Evolutionary conservation across 2,329 filamentous ascomycete species (phyloP).

Genomic region (Neodidymelliopsis sp.): DNA sequence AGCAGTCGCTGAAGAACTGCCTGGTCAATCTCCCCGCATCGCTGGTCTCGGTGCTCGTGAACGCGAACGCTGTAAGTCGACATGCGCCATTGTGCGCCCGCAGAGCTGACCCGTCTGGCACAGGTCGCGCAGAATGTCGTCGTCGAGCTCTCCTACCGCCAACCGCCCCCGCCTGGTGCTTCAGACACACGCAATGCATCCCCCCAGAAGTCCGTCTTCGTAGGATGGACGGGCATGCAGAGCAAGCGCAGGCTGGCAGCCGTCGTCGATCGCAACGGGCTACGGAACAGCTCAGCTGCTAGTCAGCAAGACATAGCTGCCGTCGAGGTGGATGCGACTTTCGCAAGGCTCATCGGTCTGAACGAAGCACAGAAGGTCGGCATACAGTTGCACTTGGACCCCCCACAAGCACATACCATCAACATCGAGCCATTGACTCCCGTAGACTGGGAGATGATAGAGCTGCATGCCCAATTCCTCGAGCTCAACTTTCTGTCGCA

Average conservation of each 20-base stretch:
- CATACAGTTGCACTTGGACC: constrained; percentile 81
- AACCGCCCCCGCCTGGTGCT: constrained; percentile 57
- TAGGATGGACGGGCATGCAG: constrained; percentile 98
- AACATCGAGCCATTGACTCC: constrained; percentile 96
- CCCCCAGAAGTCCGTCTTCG: constrained; percentile 74
- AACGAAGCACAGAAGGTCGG: constrained; percentile 79
- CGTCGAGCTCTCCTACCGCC: constrained; percentile 84
- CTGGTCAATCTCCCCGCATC: constrained; percentile 89
- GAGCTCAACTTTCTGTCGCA: constrained; percentile 93
- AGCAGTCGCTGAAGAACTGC: constrained; percentile 86
- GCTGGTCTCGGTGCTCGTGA: constrained; percentile 83
- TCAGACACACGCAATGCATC: constrained; percentile 51
- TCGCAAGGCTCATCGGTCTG: constrained; percentile 79
- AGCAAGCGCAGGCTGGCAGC: constrained; percentile 83
- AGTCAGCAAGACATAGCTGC: constrained; percentile 78
- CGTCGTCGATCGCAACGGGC: constrained; percentile 76
- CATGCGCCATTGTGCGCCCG: background rate
- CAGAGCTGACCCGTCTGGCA: constrained; percentile 47
- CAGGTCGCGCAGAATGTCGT: constrained; percentile 95
- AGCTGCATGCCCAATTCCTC: constrained; percentile 93
- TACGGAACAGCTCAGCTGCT: constrained; percentile 64
- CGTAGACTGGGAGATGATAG: constrained; percentile 98
- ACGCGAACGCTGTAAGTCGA: constrained; percentile 82
- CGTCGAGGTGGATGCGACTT: constrained; percentile 87
- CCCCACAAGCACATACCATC: constrained; percentile 88